A percentile compares a stretch with the other conserved stretches of the same genome.
These are phyloP conservation scores for Arthromyces matolae DNA, from an alignment of 768 basidiomycete species.

Conservation along the genomic window DNA sequence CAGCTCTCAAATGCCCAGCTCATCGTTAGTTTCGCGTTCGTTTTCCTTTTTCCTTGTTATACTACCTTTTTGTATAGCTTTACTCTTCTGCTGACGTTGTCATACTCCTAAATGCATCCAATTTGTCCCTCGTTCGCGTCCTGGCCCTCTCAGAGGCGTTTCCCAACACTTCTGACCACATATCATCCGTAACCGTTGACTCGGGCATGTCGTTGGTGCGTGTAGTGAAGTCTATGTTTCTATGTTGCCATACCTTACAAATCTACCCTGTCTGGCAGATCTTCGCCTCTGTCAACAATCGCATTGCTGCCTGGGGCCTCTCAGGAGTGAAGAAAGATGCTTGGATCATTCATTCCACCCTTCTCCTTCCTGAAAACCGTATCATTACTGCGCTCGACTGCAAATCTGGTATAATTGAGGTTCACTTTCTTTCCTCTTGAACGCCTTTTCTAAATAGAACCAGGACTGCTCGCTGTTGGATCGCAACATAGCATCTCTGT, in stretches of 20 bases:
- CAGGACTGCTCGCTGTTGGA: slow-evolving; percentile 76
- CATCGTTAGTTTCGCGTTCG: slow-evolving; percentile 43
- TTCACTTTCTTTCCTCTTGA: background rate
- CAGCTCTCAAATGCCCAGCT: slow-evolving; percentile 51
- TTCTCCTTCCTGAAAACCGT: slow-evolving; percentile 55
- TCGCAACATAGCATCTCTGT: slow-evolving; percentile 58
- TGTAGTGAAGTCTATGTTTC: slow-evolving; percentile 15
- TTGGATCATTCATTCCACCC: slow-evolving; percentile 82
- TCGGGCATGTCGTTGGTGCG: slow-evolving; percentile 78
- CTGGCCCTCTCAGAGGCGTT: slow-evolving; percentile 82
- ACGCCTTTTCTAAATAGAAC: slow-evolving; percentile 23
- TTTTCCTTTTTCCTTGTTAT: slow-evolving; percentile 11
- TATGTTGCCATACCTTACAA: slow-evolving; percentile 14
- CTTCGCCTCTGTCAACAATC: slow-evolving; percentile 63
- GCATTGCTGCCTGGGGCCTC: slow-evolving; percentile 77
- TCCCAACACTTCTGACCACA: slow-evolving; percentile 45
- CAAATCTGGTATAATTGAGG: slow-evolving; percentile 61
- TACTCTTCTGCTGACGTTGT: slow-evolving; percentile 71
- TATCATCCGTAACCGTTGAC: slow-evolving; percentile 69
- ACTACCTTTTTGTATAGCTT: slow-evolving; percentile 40
- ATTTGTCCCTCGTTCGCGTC: slow-evolving; percentile 60
- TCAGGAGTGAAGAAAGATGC: slow-evolving; percentile 58
- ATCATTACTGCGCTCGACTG: slow-evolving; percentile 64
- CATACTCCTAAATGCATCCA: slow-evolving; percentile 68
- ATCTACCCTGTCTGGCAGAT: slow-evolving; percentile 44